phyloP scores from a whole-genome alignment of 441 rosid species.

The Jatropha podagrica region DNA sequence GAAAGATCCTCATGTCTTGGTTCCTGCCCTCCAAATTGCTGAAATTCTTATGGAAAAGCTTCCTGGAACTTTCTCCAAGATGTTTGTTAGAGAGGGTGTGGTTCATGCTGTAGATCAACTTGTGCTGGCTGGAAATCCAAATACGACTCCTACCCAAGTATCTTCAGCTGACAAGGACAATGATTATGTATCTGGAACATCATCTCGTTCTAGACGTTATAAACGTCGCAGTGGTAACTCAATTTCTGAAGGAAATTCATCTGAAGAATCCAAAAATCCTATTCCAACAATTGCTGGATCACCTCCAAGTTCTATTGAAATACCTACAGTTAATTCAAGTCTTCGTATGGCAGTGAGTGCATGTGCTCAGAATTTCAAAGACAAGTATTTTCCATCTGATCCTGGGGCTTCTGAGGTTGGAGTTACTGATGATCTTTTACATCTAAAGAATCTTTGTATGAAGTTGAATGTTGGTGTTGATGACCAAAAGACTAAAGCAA shows the following conservation, averaged over 20 bases:
- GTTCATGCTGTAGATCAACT: slow-evolving; percentile 99
- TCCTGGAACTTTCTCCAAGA: slow-evolving; percentile 92
- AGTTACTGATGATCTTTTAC: slow-evolving; percentile 94
- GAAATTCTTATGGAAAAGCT: slow-evolving; percentile 99
- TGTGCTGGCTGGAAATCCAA: slow-evolving; percentile 67
- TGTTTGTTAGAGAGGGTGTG: slow-evolving; percentile 97
- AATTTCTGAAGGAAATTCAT: slow-evolving; percentile 63
- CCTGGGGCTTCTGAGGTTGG: slow-evolving; percentile 81
- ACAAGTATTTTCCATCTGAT: slow-evolving; percentile 79
- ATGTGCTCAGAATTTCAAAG: slow-evolving; percentile 90
- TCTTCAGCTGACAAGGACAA: slow-evolving; percentile 72
- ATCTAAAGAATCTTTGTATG: slow-evolving; percentile 77
- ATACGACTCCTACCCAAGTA: slow-evolving; percentile 40
- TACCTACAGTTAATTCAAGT: slow-evolving; percentile 66
- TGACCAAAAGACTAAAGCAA: slow-evolving; percentile 84
- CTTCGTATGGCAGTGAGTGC: slow-evolving; percentile 76
- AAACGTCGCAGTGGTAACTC: slow-evolving; percentile 75
- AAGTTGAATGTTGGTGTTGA: slow-evolving; percentile 80
- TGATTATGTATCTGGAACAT: slow-evolving; percentile 61
- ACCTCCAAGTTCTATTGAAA: slow-evolving; percentile 64
- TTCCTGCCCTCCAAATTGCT: slow-evolving; percentile 98
- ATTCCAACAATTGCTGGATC: slow-evolving; percentile 59
- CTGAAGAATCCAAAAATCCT: slow-evolving; percentile 66
- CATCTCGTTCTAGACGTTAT: slow-evolving; percentile 90
- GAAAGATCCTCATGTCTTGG: slow-evolving; percentile 98